Conservation (phyloP, 1,284 basidiomycete species). For the Malassezia psittaci region DNA sequence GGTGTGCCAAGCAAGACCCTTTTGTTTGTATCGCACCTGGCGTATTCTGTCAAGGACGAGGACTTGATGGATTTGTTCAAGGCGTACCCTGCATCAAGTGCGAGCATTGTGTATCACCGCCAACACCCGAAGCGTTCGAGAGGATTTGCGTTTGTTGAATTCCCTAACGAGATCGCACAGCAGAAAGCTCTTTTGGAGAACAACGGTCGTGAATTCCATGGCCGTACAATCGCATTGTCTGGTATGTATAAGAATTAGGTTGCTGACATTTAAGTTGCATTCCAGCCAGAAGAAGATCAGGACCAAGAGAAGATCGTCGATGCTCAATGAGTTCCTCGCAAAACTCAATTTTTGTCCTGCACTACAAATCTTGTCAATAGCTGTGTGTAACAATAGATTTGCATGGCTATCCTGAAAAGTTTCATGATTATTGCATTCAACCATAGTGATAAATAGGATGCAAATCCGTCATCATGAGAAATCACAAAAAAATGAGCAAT, state of each 20-base stretch:
- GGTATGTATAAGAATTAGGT: neutral
- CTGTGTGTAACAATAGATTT: too few species aligned
- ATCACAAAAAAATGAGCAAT: too few species aligned
- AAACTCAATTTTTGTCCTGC: too few species aligned
- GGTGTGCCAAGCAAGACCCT: conserved; percentile 12
- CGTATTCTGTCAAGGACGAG: conserved; percentile 1
- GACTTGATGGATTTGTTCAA: conserved; percentile 7
- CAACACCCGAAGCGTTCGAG: neutral
- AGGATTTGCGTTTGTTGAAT: conserved; percentile 14
- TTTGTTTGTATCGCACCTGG: conserved; percentile 5
- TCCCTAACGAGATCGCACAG: neutral
- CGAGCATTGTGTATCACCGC: neutral
- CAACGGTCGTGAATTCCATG: conserved; percentile 4
- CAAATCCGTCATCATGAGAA: too few species aligned
- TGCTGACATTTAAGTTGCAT: neutral
- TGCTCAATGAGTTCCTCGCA: too few species aligned
- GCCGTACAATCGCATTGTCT: conserved; percentile 1
- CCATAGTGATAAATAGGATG: too few species aligned
- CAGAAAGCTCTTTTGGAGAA: conserved; percentile 5
- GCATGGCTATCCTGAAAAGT: too few species aligned
- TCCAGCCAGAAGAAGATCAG: neutral
- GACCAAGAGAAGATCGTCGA: neutral
- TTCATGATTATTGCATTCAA: too few species aligned
- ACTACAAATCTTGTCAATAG: too few species aligned
- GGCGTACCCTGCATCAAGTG: conserved; percentile 5